Evolutionary conservation across 495 filamentous ascomycete genomes (phyloP), one percentile per base, ranked within the genome.

Genomic region (Aspergillus avenaceus): DNA sequence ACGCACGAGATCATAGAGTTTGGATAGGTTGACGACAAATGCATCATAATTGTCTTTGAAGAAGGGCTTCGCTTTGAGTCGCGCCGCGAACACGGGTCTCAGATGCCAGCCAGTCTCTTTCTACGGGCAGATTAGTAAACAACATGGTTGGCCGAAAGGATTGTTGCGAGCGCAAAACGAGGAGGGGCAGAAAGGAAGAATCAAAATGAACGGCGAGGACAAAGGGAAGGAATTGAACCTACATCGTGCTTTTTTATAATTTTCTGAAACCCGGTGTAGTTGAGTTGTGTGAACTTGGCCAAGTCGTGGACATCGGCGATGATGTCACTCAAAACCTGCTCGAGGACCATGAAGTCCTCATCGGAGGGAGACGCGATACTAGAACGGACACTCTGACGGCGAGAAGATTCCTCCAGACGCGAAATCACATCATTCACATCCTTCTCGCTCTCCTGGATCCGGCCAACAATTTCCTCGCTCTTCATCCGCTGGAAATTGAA

Each of bases 211-310:
- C 41, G 36, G 24, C 27, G 28, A 8, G 49, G 14, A 6, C 9
- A 36, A 14, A 3, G 5, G 47, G 18, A 3, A n/a, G n/a, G n/a
- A n/a, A n/a, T n/a, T n/a, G n/a, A n/a, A 32, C 87, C 46, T 71
- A 93, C 90, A 77, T 99, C 93, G 67, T 99, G 93, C 74, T 99
- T 99, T 76, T 99, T 99, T 65, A 99, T 96, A 59, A 99, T 99
- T 76, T 99, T 99, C 76, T 97, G 95, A 62, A 99, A 99, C 0
- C 95, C 93, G 1, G 92, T 97, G 61, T 99, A 99, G 68, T 99
- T 99, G 63, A 99, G 71, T 70, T 97, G 91, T 5, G 93, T 95
- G 59, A 97, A 99, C 70, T 97, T 97, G 60, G 95, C 95, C 59
- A 99, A 74, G 66, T 99, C 93, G 63, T 99, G 93, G 9, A 99